Conservation (phyloP, 2,329 filamentous ascomycete species). For the Fonsecaea pedrosoi region DNA sequence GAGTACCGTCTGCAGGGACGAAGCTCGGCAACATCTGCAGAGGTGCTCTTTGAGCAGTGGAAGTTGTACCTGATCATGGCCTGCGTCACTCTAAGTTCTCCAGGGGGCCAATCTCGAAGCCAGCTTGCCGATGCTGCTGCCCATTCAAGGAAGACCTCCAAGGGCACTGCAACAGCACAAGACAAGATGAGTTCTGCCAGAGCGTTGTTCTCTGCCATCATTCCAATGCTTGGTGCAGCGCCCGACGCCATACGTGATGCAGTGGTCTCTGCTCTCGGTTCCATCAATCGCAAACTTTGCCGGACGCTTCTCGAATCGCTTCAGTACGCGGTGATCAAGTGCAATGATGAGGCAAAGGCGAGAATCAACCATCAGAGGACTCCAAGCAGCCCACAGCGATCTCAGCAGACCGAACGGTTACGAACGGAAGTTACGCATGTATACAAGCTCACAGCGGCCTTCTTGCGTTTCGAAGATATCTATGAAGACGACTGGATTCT, state of each 20-base stretch:
- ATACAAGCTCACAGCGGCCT: constrained; percentile 91
- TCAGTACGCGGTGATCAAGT: constrained; percentile 82
- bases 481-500: constrained; percentile 90
- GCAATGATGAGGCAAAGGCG: constrained; percentile 85
- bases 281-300: constrained; percentile 94
- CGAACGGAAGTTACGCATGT: constrained; percentile 96
- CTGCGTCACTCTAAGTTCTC: constrained; percentile 89
- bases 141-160: constrained; percentile 82
- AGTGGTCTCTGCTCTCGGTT: constrained; percentile 88
- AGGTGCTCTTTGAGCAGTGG: constrained; percentile 95
- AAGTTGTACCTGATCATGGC: constrained; percentile 97
- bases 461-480: constrained; percentile 77
- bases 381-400: constrained; percentile 80
- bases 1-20: constrained; percentile 54
- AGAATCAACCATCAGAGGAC: constrained; percentile 83
- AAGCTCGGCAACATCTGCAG: constrained; percentile 73
- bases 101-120: constrained; percentile 68
- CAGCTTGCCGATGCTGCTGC: constrained; percentile 72
- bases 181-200: constrained; percentile 86
- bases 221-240: constrained; percentile 81
- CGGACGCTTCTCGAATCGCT: constrained; percentile 87
- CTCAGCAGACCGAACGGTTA: constrained; percentile 81
- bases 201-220: constrained; percentile 88
- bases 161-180: constrained; percentile 56
- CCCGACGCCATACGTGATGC: constrained; percentile 85